A percentile compares a stretch with the other conserved stretches of the same genome.
These are phyloP conservation scores for Zostera marina DNA, from an alignment of 116 monocot genomes.

Conservation along the genomic window DNA sequence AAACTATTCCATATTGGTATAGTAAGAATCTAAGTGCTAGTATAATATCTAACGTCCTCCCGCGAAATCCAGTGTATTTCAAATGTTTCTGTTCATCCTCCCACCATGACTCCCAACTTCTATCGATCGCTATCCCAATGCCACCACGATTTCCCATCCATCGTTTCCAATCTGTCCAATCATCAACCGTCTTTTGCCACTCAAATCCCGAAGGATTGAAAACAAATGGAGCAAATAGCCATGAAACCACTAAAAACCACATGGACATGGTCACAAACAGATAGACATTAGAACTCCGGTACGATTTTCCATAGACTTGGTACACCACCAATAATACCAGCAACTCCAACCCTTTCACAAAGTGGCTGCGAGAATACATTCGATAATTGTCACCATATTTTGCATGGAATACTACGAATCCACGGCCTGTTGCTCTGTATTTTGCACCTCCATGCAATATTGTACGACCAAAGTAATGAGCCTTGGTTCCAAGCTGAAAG, in stretches of 20 bases:
- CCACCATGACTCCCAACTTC: conserved; percentile 99
- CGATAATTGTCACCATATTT: conserved; percentile 86
- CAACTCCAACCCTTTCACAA: conserved; percentile 84
- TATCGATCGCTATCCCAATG: conserved; percentile 55
- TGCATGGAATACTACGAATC: conserved; percentile 86
- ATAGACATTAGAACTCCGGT: conserved; percentile 50
- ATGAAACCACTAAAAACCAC: conserved; percentile 85
- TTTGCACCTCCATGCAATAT: conserved; percentile 85
- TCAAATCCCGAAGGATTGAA: conserved; percentile 88
- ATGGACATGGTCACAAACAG: conserved; percentile 80
- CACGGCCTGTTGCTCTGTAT: conserved; percentile 85
- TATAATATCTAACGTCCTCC: conserved; percentile 45
- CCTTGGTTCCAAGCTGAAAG: conserved; percentile 90
- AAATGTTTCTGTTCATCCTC: conserved; percentile 67
- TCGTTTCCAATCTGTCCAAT: conserved; percentile 92
- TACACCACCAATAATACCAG: conserved; percentile 73
- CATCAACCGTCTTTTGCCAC: conserved; percentile 88
- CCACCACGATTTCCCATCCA: conserved; percentile 97
- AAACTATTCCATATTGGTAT: conserved; percentile 90
- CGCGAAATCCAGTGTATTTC: conserved; percentile 44
- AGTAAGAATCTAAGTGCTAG: conserved; percentile 70
- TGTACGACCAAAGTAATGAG: conserved; percentile 81
- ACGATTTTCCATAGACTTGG: conserved; percentile 48
- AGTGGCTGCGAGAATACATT: conserved; percentile 84
- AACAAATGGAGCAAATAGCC: conserved; percentile 83